Conservation (phyloP, 2,329 filamentous ascomycete species). For the Phaeosphaeria sp. region DNA sequence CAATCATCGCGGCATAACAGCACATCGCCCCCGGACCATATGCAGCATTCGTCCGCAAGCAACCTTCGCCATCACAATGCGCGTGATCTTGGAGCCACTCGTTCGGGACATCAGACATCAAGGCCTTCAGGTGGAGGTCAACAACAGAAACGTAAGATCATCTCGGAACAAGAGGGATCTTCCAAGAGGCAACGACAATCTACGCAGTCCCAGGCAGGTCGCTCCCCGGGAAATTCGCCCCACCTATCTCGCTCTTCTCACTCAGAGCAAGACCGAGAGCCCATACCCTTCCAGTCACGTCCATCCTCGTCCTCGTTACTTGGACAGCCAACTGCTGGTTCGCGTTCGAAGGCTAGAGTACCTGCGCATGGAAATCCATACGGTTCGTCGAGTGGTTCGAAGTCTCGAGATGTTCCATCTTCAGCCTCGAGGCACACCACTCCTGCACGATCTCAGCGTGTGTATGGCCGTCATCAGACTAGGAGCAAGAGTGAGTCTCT, state of each 20-base stretch:
- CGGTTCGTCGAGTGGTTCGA: neutral
- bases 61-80: neutral
- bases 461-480: conserved; percentile 5
- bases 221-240: neutral
- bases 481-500: conserved; percentile 12
- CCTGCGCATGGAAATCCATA: neutral
- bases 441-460: neutral
- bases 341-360: neutral
- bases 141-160: neutral
- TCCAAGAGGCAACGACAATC: neutral
- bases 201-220: neutral
- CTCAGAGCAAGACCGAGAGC: neutral
- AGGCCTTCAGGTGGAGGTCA: neutral
- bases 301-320: conserved; percentile 1
- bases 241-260: neutral
- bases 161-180: neutral
- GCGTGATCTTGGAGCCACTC: neutral
- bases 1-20: neutral
- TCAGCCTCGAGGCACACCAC: neutral
- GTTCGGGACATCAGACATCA: neutral
- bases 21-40: neutral
- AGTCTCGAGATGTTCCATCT: conserved; percentile 2
- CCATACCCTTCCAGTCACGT: neutral
- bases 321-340: neutral
- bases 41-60: neutral